phyloP scores from a whole-genome alignment of 805 yeast species.

The Wickerhamiella alocasiicola region DNA sequence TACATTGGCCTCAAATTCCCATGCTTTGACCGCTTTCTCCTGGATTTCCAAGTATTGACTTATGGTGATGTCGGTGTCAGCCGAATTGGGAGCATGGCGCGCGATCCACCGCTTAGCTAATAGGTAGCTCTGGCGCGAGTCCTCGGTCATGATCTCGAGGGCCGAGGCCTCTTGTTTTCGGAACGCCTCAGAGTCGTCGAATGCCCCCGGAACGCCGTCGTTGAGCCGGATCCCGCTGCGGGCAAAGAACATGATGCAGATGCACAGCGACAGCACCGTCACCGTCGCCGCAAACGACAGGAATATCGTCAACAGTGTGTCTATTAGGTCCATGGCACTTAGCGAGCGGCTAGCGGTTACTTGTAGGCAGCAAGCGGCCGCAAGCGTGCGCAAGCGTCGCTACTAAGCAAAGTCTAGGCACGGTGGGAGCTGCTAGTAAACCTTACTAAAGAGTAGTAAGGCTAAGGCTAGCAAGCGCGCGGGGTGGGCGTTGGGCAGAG shows the following conservation, averaged over 20 bases:
- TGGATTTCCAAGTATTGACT: constrained; percentile 59
- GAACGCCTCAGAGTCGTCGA: constrained; percentile 50
- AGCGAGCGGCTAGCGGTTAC: not conserved
- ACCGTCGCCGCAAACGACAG: constrained; percentile 13
- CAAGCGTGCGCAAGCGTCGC: too few species aligned
- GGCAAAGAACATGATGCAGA: constrained; percentile 14
- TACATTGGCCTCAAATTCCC: constrained; percentile 54
- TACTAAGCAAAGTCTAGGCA: too few species aligned
- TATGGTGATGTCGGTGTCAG: constrained; percentile 34
- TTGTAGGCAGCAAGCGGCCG: not conserved
- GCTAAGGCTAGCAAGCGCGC: too few species aligned
- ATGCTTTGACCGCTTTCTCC: constrained; percentile 79
- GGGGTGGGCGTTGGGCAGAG: too few species aligned
- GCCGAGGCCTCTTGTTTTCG: constrained; percentile 51
- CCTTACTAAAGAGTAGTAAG: too few species aligned
- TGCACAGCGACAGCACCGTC: constrained; percentile 11
- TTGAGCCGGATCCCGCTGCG: constrained; percentile 25
- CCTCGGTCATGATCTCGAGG: constrained; percentile 46
- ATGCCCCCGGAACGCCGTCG: constrained; percentile 41
- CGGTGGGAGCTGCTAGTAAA: too few species aligned
- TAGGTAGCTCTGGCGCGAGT: constrained; percentile 46
- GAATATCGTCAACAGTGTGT: constrained; percentile 7
- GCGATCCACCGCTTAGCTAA: constrained; percentile 42
- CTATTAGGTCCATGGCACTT: constrained; percentile 2
- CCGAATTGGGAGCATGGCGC: constrained; percentile 33